These are phyloP conservation scores for Pestalotiopsis sp. DNA, from an alignment of 2,329 filamentous ascomycete species.

Conservation along the genomic window DNA sequence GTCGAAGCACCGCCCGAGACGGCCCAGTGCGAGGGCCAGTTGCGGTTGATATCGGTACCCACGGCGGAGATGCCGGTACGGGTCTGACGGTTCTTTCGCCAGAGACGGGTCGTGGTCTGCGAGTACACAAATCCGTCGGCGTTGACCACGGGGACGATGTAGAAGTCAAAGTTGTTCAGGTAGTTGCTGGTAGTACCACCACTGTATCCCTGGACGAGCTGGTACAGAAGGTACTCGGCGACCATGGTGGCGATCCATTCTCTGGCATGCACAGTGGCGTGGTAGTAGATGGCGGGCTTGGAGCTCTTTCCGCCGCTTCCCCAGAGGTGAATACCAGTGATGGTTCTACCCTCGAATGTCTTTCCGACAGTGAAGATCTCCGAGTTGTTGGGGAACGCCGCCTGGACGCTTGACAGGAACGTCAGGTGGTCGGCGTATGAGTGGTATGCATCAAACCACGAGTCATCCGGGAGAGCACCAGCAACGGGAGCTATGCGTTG, in stretches of 20 bases:
- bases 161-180: slow-evolving; percentile 61
- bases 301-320: slow-evolving; percentile 45
- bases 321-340: slow-evolving; percentile 63
- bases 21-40: slow-evolving; percentile 53
- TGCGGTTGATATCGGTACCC: slow-evolving; percentile 56
- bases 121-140: slow-evolving; percentile 56
- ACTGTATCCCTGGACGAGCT: slow-evolving; percentile 46
- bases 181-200: slow-evolving; percentile 42
- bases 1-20: slow-evolving; percentile 45
- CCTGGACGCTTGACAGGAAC: slow-evolving; percentile 50
- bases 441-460: slow-evolving; percentile 59
- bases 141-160: slow-evolving; percentile 57
- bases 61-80: slow-evolving; percentile 42
- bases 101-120: slow-evolving; percentile 51
- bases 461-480: slow-evolving; percentile 36
- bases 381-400: slow-evolving; percentile 46
- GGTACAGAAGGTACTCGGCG: slow-evolving; percentile 51
- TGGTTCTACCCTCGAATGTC: slow-evolving; percentile 49
- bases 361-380: slow-evolving; percentile 49
- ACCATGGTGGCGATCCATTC: slow-evolving; percentile 58
- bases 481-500: slow-evolving; percentile 16
- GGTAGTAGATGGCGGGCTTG: slow-evolving; percentile 53
- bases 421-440: slow-evolving; percentile 53
- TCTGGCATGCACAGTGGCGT: slow-evolving; percentile 56
- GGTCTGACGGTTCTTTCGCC: slow-evolving; percentile 55